phyloP scores from a whole-genome alignment of 441 rosid species.

The Gossypium laxum region DNA sequence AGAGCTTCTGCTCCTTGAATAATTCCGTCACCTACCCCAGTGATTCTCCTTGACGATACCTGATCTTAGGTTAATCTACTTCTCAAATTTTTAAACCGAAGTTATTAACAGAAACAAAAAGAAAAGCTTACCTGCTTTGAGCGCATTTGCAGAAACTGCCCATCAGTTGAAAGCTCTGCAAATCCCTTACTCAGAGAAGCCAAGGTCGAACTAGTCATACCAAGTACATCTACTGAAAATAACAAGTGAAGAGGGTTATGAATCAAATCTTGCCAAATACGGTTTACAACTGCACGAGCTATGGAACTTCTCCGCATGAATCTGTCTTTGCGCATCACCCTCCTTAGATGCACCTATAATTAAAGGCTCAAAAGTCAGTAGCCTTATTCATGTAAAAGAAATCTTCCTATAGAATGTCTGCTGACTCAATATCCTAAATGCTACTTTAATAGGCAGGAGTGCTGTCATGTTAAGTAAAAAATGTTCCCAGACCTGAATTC shows the following conservation, averaged over 20 bases:
- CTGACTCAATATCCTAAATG: background rate
- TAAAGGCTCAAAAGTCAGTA: conserved; percentile 6
- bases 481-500: conserved; percentile 61
- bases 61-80: conserved; percentile 25
- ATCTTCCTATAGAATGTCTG: background rate
- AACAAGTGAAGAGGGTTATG: conserved; percentile 93
- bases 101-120: conserved; percentile 5
- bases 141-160: conserved; percentile 83
- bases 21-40: conserved; percentile 91
- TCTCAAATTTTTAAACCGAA: conserved; percentile 3
- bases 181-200: conserved; percentile 95
- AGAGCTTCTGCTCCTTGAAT: conserved; percentile 97
- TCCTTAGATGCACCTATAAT: conserved; percentile 79
- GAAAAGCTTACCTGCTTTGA: conserved; percentile 65
- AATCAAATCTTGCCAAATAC: conserved; percentile 86
- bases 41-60: conserved; percentile 90
- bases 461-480: conserved; percentile 9
- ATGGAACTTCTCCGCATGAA: conserved; percentile 92
- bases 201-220: conserved; percentile 97
- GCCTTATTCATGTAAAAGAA: background rate
- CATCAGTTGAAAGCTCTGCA: conserved; percentile 97
- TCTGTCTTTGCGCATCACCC: conserved; percentile 87
- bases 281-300: conserved; percentile 71
- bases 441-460: background rate
- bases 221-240: conserved; percentile 93